Base-by-base conservation (phyloP, 441 rosid genomes). In the Erysimum cheiri region DNA sequence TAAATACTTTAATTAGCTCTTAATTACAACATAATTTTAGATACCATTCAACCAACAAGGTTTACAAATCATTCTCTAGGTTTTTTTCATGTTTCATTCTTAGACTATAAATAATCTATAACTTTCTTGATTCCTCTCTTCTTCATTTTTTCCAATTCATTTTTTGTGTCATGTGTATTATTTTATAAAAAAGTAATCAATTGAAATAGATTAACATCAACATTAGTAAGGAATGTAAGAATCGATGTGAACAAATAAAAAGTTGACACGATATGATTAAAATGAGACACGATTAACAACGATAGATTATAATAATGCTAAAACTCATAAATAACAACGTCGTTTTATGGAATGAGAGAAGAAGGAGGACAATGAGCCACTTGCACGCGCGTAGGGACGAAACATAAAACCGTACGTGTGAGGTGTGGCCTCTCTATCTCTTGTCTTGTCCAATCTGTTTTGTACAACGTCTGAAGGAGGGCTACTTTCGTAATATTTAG, bases 371-470 rank as follows among this genome's bases (percentile, higher is more conserved):
- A 52, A 67, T 3, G 49, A 60, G 58, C 57, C 77, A 74, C 77
- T 74, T 69, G 78, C 77, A 60, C 48, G 56, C 58, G 52, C 50
- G 64, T 67, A 37, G 73, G 78, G 69, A 74, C 78, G 29, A 13
- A 10, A 46, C 68, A 53, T 54, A 60, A 28, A 44, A 53, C 74
- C 74, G 74, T 74, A 74, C 74, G 78, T 74, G 78, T 36, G 70
- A 35, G 44, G 24, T 75, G 70, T 75, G 75, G 67, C n/a, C 67
- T 63, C 75, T 69, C 64, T 19, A 39, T 37, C 70, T 58, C 67
- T 70, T 57, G 74, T 64, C 71, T 63, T 76, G 79, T 76, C 79
- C 44, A 64, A 56, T 70, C 70, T 47, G 33, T 39, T 24, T 24
- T 24, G 35, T 31, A 24, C 52, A 53, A 28, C 12, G 52, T 49